A percentile compares a stretch with the other conserved stretches of the same genome.
Conservation (phyloP, 2,329 filamentous ascomycete species). For the Ceratocystis lukuohia region DNA sequence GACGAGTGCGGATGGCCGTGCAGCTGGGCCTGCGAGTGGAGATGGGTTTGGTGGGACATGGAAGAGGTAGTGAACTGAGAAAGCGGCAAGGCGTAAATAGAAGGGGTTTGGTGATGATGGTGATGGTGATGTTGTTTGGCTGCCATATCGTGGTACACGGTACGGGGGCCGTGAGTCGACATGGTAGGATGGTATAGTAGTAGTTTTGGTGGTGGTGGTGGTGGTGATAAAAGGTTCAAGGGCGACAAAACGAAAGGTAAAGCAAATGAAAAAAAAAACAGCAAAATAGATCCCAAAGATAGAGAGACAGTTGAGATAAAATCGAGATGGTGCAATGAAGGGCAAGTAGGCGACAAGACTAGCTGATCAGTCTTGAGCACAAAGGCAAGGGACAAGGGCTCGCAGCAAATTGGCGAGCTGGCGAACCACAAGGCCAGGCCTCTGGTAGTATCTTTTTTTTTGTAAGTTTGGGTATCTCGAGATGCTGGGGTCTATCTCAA, state of each 20-base stretch:
- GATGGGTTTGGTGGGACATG: neutral
- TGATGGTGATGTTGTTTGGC: slow-evolving; percentile 12
- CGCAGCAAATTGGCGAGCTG: neutral
- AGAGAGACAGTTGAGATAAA: neutral
- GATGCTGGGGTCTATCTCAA: slow-evolving; percentile 3
- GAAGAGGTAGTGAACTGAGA: neutral
- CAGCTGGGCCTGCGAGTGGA: slow-evolving; percentile 2
- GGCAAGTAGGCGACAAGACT: neutral
- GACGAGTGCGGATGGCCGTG: slow-evolving; percentile 6
- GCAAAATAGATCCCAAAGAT: neutral
- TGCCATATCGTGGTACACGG: slow-evolving; percentile 12
- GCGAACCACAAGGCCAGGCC: neutral
- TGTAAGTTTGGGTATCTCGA: neutral
- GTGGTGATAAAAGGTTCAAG: neutral
- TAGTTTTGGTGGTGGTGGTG: neutral
- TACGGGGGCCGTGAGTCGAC: slow-evolving; percentile 9
- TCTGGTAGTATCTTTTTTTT: neutral
- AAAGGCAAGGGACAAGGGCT: neutral
- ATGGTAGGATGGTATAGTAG: neutral
- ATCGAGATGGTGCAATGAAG: neutral
- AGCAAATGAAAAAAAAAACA: neutral
- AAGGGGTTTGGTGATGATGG: neutral
- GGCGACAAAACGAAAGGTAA: neutral
- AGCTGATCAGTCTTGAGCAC: slow-evolving; percentile 7
- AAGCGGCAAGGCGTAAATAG: slow-evolving; percentile 5